Percentiles rank a stretch among this genome's conserved stretches.
phyloP scores from a whole-genome alignment of 2,329 filamentous ascomycete genomes.

The Penicillium sp. region DNA sequence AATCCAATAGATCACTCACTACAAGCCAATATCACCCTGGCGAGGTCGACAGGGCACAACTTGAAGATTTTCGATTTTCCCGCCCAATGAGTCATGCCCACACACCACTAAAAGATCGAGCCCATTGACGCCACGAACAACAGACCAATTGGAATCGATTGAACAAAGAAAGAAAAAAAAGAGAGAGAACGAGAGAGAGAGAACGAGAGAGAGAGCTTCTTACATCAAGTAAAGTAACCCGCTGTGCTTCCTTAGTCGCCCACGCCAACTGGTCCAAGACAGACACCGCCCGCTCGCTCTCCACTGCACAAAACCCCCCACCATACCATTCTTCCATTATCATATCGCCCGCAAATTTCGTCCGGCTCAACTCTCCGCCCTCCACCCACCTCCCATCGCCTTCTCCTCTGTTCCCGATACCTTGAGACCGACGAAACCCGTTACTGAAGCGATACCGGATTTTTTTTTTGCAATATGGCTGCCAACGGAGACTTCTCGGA shows the following conservation, averaged over 20 bases:
- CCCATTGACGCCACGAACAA: neutral
- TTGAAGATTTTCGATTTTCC: slow-evolving; percentile 2
- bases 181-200: no score
- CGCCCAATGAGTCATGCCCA: neutral
- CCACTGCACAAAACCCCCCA: slow-evolving; percentile 44
- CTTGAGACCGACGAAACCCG: slow-evolving; percentile 9
- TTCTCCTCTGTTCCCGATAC: slow-evolving; percentile 7
- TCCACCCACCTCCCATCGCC: slow-evolving; percentile 15
- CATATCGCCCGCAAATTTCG: slow-evolving; percentile 47
- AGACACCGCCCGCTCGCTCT: slow-evolving; percentile 40
- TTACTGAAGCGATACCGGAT: slow-evolving; percentile 20
- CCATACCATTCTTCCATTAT: slow-evolving; percentile 37
- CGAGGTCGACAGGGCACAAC: no score
- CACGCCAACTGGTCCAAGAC: slow-evolving; percentile 3
- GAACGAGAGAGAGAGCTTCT: no score
- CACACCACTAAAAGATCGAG: neutral
- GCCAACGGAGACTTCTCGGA: slow-evolving; percentile 61
- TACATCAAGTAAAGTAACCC: no score
- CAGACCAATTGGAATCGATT: neutral
- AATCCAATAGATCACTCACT: no score
- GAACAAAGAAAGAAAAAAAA: neutral
- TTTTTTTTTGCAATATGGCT: slow-evolving; percentile 53
- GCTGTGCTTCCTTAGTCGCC: no score
- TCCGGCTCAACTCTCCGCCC: slow-evolving; percentile 29
- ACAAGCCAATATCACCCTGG: no score